Percentiles rank a stretch among this genome's conserved stretches.
phyloP scores from a whole-genome alignment of 2,329 filamentous ascomycete genomes.

The Sporothrix brunneoviolacea region DNA sequence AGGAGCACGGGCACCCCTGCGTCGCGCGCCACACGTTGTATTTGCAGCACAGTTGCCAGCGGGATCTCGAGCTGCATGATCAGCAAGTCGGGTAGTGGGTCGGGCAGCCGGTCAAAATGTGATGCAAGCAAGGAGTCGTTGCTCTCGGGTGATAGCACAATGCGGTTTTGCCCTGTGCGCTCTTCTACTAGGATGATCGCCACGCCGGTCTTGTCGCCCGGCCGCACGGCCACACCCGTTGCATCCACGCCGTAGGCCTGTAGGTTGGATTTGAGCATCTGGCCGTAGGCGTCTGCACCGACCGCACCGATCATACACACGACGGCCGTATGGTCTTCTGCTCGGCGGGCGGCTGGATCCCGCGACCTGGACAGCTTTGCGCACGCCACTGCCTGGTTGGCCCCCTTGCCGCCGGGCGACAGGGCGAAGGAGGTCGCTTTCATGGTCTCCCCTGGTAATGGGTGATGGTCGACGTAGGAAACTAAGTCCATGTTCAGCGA shows the following conservation, averaged over 20 bases:
- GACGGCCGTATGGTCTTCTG: slow-evolving; percentile 26
- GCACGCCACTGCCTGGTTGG: slow-evolving; percentile 87
- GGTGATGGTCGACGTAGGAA: slow-evolving; percentile 76
- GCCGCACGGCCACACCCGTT: slow-evolving; percentile 38
- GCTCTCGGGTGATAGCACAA: slow-evolving; percentile 64
- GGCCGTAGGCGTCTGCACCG: slow-evolving; percentile 60
- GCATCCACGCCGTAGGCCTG: slow-evolving; percentile 55
- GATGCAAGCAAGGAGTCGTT: slow-evolving; percentile 47
- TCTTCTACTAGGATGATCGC: slow-evolving; percentile 71
- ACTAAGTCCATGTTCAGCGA: slow-evolving; percentile 93
- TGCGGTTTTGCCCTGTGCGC: slow-evolving; percentile 66
- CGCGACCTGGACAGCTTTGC: slow-evolving; percentile 65
- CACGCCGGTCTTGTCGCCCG: slow-evolving; percentile 54
- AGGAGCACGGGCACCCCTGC: slow-evolving; percentile 50
- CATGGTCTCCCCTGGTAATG: slow-evolving; percentile 77
- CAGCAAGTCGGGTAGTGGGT: slow-evolving; percentile 40
- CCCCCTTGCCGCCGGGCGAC: slow-evolving; percentile 84
- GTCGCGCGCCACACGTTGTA: slow-evolving; percentile 34
- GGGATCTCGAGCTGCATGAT: slow-evolving; percentile 57
- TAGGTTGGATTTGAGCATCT: slow-evolving; percentile 50
- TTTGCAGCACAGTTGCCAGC: slow-evolving; percentile 42
- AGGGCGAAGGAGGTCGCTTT: slow-evolving; percentile 70
- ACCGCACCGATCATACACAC: slow-evolving; percentile 70
- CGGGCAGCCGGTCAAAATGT: neutral
- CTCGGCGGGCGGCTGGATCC: slow-evolving; percentile 28